These are phyloP conservation scores for Colletotrichum filicis DNA, from an alignment of 2,329 filamentous ascomycete species.

Conservation along the genomic window DNA sequence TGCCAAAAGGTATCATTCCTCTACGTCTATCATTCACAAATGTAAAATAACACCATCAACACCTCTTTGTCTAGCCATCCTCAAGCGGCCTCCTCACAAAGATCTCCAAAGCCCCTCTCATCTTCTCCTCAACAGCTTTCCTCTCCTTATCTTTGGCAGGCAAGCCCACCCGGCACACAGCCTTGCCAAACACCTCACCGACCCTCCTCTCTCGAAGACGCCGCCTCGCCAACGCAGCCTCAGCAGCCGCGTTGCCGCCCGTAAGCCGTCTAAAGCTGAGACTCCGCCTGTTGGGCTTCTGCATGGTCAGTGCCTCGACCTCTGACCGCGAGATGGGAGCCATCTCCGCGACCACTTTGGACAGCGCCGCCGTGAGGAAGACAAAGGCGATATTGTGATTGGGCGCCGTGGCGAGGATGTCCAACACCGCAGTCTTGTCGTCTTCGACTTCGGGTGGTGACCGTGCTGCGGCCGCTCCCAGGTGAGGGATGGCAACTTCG, in stretches of 20 bases:
- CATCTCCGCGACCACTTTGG: slow-evolving; percentile 62
- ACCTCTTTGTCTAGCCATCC: slow-evolving; percentile 2
- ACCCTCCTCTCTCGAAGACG: slow-evolving; percentile 69
- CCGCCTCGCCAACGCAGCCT: slow-evolving; percentile 57
- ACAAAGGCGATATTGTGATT: slow-evolving; percentile 91
- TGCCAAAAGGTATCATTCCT: slow-evolving; percentile 4
- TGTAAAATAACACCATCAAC: background rate
- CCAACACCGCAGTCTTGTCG: slow-evolving; percentile 69
- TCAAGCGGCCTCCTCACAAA: slow-evolving; percentile 58
- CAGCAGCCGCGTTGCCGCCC: slow-evolving; percentile 38
- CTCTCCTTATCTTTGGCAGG: slow-evolving; percentile 62
- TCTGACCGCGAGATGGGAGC: slow-evolving; percentile 52
- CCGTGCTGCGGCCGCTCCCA: slow-evolving; percentile 43
- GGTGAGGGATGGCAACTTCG: slow-evolving; percentile 64
- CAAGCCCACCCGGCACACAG: slow-evolving; percentile 66
- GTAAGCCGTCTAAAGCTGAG: slow-evolving; percentile 55
- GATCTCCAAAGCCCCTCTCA: slow-evolving; percentile 74
- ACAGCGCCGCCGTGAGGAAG: slow-evolving; percentile 83
- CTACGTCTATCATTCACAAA: background rate
- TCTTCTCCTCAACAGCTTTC: slow-evolving; percentile 70
- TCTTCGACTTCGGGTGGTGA: slow-evolving; percentile 47
- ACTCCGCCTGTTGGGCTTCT: slow-evolving; percentile 49
- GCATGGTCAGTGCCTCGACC: slow-evolving; percentile 44
- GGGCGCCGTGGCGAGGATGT: slow-evolving; percentile 76
- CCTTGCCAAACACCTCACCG: slow-evolving; percentile 72